phyloP scores from a whole-genome alignment of 345 rosid species.

The Clausena lansium region DNA sequence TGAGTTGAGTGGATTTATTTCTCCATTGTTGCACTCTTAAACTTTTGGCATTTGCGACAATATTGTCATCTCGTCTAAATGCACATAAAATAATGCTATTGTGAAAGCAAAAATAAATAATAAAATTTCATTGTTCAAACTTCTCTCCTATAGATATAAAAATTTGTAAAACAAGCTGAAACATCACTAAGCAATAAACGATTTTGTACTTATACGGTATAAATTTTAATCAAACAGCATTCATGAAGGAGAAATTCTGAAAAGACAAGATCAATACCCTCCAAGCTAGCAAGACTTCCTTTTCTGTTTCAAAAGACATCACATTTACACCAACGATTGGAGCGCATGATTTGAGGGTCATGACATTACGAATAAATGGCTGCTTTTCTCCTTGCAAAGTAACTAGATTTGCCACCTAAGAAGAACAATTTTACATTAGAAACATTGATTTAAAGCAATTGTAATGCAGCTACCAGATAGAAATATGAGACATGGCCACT shows the following conservation, averaged over 20 bases:
- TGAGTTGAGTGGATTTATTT: neutral
- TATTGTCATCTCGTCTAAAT: neutral
- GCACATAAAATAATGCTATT: neutral
- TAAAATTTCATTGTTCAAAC: neutral
- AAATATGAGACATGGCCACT: neutral
- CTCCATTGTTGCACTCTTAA: neutral
- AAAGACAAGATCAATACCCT: slow-evolving; percentile 54
- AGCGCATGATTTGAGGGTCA: slow-evolving; percentile 93
- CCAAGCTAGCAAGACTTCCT: slow-evolving; percentile 94
- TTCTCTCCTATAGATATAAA: neutral
- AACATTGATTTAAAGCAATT: slow-evolving; percentile 14
- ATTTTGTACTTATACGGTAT: neutral
- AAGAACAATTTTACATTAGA: slow-evolving; percentile 22
- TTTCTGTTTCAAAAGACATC: slow-evolving; percentile 88
- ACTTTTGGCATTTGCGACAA: neutral
- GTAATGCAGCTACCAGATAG: slow-evolving; percentile 9
- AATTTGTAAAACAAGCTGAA: neutral
- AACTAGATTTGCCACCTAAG: slow-evolving; percentile 90
- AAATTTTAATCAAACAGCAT: neutral
- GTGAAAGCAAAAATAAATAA: neutral
- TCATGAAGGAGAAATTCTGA: neutral
- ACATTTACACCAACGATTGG: slow-evolving; percentile 93
- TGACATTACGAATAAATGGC: slow-evolving; percentile 87
- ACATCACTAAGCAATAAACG: neutral
- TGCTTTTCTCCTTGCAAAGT: slow-evolving; percentile 89